A percentile compares a stretch with the other conserved stretches of the same genome.
These are phyloP conservation scores for Pyricularia pennisetigena DNA, from an alignment of 2,329 filamentous ascomycete genomes.

Conservation along the genomic window DNA sequence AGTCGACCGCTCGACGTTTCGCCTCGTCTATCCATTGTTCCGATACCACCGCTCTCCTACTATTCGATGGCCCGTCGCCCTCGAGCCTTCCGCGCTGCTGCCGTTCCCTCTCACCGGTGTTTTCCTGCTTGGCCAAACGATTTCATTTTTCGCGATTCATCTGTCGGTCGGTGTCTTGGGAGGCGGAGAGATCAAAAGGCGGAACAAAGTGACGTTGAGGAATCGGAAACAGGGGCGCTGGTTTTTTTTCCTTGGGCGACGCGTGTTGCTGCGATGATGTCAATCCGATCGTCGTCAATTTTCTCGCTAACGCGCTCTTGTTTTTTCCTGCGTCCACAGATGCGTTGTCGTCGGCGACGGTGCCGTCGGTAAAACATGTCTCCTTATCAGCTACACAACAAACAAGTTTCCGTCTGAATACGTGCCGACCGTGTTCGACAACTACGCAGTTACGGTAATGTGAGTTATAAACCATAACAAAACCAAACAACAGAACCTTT, in stretches of 20 bases:
- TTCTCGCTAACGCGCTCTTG: neutral
- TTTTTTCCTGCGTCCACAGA: conserved; percentile 35
- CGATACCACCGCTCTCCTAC: neutral
- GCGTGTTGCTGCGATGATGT: neutral
- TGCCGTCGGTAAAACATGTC: conserved; percentile 98
- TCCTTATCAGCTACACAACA: conserved; percentile 98
- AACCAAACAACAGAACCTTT: neutral
- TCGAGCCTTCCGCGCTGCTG: neutral
- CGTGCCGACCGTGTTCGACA: conserved; percentile 97
- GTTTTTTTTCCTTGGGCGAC: neutral
- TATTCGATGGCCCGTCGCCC: neutral
- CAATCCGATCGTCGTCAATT: conserved; percentile 2
- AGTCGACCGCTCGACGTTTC: conserved; percentile 15
- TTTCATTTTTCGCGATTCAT: neutral
- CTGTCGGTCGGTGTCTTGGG: neutral
- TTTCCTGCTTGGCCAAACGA: neutral
- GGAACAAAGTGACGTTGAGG: neutral
- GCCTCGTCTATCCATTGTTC: neutral
- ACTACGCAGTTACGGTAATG: conserved; percentile 99
- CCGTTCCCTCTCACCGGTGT: neutral
- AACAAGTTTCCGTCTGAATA: conserved; percentile 99
- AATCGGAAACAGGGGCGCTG: neutral
- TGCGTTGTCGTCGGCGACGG: conserved; percentile 98
- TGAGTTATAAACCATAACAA: conserved; percentile 42
- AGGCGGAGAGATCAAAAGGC: neutral